phyloP scores from a whole-genome alignment of 495 filamentous ascomycete species.

The Apiosordaria backusii region DNA sequence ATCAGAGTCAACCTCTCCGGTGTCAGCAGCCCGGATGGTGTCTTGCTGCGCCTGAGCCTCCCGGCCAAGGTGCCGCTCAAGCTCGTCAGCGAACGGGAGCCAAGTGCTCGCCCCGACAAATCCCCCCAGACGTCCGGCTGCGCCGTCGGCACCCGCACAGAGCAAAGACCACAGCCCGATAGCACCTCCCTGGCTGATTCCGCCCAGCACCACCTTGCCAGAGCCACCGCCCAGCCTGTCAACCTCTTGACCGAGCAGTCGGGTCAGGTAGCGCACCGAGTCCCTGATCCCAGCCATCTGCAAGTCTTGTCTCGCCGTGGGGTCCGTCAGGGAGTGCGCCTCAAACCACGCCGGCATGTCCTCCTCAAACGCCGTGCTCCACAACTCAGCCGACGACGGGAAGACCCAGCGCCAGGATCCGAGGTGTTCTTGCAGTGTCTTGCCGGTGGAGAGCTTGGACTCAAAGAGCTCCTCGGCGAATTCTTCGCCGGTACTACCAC shows the following conservation, averaged over 20 bases:
- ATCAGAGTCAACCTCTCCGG: background rate
- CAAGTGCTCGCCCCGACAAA: constrained; percentile 53
- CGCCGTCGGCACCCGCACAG: constrained; percentile 13
- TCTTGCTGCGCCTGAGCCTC: background rate
- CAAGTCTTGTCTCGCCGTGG: constrained; percentile 32
- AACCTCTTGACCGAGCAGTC: constrained; percentile 6
- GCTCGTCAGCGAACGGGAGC: constrained; percentile 41
- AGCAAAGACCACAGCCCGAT: constrained; percentile 40
- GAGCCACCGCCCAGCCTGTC: constrained; percentile 6
- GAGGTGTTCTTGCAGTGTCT: constrained; percentile 22
- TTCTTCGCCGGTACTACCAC: constrained; percentile 49
- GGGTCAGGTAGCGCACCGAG: constrained; percentile 25
- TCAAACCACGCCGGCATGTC: constrained; percentile 44
- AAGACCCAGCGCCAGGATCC: constrained; percentile 36
- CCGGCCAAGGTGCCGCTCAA: constrained; percentile 7
- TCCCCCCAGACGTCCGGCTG: constrained; percentile 23
- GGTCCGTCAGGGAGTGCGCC: constrained; percentile 16
- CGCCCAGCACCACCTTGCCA: constrained; percentile 37
- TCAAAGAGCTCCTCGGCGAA: constrained; percentile 50
- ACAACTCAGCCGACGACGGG: constrained; percentile 39
- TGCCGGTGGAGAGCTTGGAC: constrained; percentile 16
- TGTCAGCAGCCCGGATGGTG: background rate
- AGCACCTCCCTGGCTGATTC: constrained; percentile 55
- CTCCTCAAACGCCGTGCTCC: constrained; percentile 35
- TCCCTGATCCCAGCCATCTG: constrained; percentile 44